A percentile compares a stretch with the other conserved stretches of the same genome.
Conservation (phyloP, 306 rosid species). For the Prinsepia uniflora region DNA sequence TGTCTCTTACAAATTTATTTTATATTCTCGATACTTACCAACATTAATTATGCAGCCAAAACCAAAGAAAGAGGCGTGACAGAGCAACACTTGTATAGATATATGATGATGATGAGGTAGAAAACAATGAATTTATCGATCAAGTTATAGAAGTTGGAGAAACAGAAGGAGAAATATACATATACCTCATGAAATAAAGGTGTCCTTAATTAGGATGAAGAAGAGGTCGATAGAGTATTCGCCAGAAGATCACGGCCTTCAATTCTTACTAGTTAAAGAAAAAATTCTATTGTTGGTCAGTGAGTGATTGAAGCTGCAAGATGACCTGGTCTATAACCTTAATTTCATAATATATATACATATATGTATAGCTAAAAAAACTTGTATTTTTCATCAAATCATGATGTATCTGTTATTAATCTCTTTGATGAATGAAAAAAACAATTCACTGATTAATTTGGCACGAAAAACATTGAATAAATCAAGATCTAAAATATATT, state of each 20-base stretch:
- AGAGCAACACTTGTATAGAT: no score
- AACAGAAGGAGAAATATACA: background rate
- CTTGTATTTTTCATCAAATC: background rate
- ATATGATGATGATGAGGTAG: no score
- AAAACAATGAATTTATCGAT: no score
- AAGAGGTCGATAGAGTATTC: no score
- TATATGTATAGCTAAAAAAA: background rate
- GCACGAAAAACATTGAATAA: background rate
- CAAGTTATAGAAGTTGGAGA: no score
- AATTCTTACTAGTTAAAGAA: background rate
- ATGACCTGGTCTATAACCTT: slow-evolving; percentile 65
- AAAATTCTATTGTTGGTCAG: slow-evolving; percentile 47
- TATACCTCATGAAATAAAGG: slow-evolving; percentile 15
- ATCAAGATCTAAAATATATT: background rate
- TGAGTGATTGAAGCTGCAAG: slow-evolving; percentile 97
- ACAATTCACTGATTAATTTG: background rate
- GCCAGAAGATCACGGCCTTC: background rate
- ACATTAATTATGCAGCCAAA: background rate
- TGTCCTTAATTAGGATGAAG: background rate
- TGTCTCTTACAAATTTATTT: background rate
- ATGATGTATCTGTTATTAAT: background rate
- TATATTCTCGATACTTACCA: background rate
- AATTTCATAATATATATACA: background rate
- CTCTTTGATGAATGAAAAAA: background rate
- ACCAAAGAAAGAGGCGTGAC: background rate